phyloP scores from a whole-genome alignment of 805 yeast genomes.

The Barnettozyma siamensis region DNA sequence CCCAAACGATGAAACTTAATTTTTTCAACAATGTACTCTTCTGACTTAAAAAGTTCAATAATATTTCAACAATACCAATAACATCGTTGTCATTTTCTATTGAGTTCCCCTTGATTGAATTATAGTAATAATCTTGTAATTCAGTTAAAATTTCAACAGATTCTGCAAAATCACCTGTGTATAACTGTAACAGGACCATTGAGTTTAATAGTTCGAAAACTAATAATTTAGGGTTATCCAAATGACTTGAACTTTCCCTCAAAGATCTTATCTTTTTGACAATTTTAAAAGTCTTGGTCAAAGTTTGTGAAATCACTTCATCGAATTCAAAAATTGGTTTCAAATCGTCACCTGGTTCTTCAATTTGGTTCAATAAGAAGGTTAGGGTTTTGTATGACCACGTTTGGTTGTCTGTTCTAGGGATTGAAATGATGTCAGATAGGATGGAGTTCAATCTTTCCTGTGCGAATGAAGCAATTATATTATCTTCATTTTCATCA shows the following conservation, averaged over 20 bases:
- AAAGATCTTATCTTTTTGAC: slow-evolving; percentile 39
- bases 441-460: slow-evolving; percentile 68
- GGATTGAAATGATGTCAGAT: slow-evolving; percentile 45
- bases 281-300: slow-evolving; percentile 41
- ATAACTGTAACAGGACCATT: slow-evolving; percentile 70
- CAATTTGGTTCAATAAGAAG: slow-evolving; percentile 27
- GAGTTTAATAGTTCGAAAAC: slow-evolving; percentile 77
- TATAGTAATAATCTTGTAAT: slow-evolving; percentile 53
- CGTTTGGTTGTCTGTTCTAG: slow-evolving; percentile 39
- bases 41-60: slow-evolving; percentile 52
- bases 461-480: slow-evolving; percentile 40
- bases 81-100: slow-evolving; percentile 36
- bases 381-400: slow-evolving; percentile 59
- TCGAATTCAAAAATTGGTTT: slow-evolving; percentile 43
- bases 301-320: slow-evolving; percentile 46
- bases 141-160: slow-evolving; percentile 72
- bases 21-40: slow-evolving; percentile 53
- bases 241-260: slow-evolving; percentile 26
- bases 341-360: slow-evolving; percentile 11
- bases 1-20: slow-evolving; percentile 52
- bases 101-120: slow-evolving; percentile 31
- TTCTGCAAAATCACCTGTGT: slow-evolving; percentile 62
- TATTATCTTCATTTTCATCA: slow-evolving; percentile 11
- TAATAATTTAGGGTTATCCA: slow-evolving; percentile 34
- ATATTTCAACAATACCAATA: slow-evolving; percentile 51